Evolutionary conservation across 2,329 filamentous ascomycete species (phyloP).

Genomic region (Chrysoporthe puriensis): DNA sequence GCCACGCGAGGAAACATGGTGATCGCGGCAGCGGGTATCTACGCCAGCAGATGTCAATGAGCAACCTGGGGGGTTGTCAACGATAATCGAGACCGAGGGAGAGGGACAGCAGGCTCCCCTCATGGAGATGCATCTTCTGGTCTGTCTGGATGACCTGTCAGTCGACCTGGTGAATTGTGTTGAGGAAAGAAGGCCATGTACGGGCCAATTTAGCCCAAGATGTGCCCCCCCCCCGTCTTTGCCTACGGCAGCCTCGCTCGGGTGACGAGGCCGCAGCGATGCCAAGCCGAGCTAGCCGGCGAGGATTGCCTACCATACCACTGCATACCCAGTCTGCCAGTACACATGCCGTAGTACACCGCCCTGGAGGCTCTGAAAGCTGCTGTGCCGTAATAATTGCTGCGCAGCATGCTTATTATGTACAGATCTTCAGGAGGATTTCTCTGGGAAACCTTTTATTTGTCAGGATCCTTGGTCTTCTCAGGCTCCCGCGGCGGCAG

Average conservation of each 20-base stretch:
- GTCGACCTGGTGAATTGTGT: neutral
- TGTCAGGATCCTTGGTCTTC: no score
- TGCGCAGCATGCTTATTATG: no score
- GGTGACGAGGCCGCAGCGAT: neutral
- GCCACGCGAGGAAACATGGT: conserved; percentile 28
- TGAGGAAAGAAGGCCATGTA: neutral
- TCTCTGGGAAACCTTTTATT: no score
- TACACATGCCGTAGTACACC: no score
- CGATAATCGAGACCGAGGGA: neutral
- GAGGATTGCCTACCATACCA: neutral
- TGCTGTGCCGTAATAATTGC: no score
- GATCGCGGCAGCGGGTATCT: conserved; percentile 8
- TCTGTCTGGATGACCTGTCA: neutral
- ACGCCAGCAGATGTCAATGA: neutral
- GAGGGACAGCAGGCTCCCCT: neutral
- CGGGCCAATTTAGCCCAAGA: neutral
- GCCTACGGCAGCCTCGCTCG: neutral
- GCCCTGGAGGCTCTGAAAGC: no score
- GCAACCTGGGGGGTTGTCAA: neutral
- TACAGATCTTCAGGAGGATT: no score
- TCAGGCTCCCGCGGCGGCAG: no score
- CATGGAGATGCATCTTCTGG: neutral
- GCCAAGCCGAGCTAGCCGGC: neutral
- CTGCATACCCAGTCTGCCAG: neutral
- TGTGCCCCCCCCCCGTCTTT: neutral